Conservation (phyloP, 2,329 filamentous ascomycete species). For the Parastagonospora avenae region DNA sequence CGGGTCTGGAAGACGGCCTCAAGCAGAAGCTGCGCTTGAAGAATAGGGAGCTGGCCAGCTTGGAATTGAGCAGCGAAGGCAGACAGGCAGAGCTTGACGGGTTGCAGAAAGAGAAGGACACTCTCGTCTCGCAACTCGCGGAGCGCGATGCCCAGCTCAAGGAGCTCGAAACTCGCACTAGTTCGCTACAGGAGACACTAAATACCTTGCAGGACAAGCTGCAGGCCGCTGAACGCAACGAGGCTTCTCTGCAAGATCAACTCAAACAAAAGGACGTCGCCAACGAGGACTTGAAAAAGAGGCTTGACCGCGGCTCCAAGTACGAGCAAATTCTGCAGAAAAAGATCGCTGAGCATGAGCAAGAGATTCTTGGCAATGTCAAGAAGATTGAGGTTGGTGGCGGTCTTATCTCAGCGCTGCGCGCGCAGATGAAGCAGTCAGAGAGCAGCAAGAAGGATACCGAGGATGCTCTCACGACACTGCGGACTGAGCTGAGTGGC, state of each 20-base stretch:
- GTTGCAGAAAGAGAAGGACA: slow-evolving; percentile 30
- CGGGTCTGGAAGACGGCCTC: slow-evolving; percentile 24
- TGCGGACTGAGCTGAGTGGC: slow-evolving; percentile 20
- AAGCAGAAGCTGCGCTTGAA: slow-evolving; percentile 31
- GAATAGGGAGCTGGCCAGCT: slow-evolving; percentile 28
- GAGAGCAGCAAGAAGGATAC: slow-evolving; percentile 23
- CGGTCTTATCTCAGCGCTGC: slow-evolving; percentile 28
- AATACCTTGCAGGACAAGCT: slow-evolving; percentile 22
- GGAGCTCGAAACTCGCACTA: slow-evolving; percentile 27
- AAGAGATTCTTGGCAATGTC: slow-evolving; percentile 18
- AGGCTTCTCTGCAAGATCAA: slow-evolving; percentile 25
- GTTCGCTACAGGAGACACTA: slow-evolving; percentile 28
- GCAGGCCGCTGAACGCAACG: slow-evolving; percentile 24
- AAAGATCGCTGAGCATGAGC: slow-evolving; percentile 28
- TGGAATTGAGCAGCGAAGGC: slow-evolving; percentile 23
- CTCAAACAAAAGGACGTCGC: slow-evolving; percentile 27
- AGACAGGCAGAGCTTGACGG: slow-evolving; percentile 25
- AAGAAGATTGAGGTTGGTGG: slow-evolving; percentile 29
- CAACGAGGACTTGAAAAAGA: slow-evolving; percentile 16
- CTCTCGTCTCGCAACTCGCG: too few species aligned
- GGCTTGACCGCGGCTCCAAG: slow-evolving; percentile 27
- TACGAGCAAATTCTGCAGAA: slow-evolving; percentile 29
- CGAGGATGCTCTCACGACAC: slow-evolving; percentile 26
- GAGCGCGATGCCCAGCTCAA: too few species aligned
- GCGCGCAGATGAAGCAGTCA: slow-evolving; percentile 28